Conservation (phyloP, 805 yeast species). For the Candida lessepsii region DNA sequence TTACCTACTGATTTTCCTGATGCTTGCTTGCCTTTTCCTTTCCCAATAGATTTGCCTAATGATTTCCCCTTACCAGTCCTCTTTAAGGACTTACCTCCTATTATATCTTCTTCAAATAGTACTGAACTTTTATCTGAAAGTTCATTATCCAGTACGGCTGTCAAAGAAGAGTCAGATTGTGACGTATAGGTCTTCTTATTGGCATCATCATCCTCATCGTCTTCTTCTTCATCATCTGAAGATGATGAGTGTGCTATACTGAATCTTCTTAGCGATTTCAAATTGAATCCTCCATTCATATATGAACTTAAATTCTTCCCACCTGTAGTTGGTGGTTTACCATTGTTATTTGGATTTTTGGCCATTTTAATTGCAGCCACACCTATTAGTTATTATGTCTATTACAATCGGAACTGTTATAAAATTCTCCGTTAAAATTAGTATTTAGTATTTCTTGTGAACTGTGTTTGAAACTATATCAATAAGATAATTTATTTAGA, state of each 20-base stretch:
- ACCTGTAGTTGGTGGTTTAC: slow-evolving; percentile 16
- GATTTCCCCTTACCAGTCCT: slow-evolving; percentile 5
- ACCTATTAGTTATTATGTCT: no score
- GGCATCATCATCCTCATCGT: slow-evolving; percentile 2
- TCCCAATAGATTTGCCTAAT: slow-evolving; percentile 5
- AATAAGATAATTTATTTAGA: not conserved
- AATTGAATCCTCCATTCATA: slow-evolving; percentile 16
- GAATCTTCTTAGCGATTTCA: slow-evolving; percentile 21
- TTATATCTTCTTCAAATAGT: slow-evolving; percentile 4
- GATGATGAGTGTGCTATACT: slow-evolving; percentile 36
- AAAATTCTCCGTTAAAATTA: no score
- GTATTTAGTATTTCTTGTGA: no score
- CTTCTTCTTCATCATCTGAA: slow-evolving; percentile 16
- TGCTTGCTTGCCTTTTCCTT: slow-evolving; percentile 10
- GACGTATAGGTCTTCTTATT: slow-evolving; percentile 7
- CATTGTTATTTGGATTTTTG: slow-evolving; percentile 4
- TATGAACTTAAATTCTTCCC: slow-evolving; percentile 35
- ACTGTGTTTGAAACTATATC: not conserved
- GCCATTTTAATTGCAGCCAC: not conserved
- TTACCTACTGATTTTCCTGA: no score
- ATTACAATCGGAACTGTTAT: no score
- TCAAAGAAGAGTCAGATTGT: slow-evolving; percentile 40
- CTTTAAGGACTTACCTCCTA: slow-evolving; percentile 5
- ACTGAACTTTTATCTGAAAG: slow-evolving; percentile 13
- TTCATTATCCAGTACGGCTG: slow-evolving; percentile 36